phyloP scores from a whole-genome alignment of 495 filamentous ascomycete genomes.

The Annulohypoxylon bovei region DNA sequence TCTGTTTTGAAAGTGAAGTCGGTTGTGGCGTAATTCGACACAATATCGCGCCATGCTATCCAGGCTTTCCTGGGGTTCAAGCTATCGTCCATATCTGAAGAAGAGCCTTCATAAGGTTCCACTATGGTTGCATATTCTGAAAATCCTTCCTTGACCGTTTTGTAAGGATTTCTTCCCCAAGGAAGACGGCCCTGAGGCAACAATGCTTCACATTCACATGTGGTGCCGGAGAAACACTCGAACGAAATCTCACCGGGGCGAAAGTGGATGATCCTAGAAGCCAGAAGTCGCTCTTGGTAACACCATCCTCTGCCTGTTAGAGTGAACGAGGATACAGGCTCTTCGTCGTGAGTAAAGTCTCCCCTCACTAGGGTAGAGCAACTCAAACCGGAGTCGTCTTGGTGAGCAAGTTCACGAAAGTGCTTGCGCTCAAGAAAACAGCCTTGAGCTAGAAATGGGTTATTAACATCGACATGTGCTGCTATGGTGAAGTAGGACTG shows the following conservation, averaged over 20 bases:
- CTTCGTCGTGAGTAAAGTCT: neutral
- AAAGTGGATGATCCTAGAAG: constrained; percentile 5
- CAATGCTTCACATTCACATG: neutral
- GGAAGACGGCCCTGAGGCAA: neutral
- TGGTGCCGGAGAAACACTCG: neutral
- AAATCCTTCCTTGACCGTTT: neutral
- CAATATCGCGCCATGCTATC: neutral
- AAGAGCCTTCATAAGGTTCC: neutral
- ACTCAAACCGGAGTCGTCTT: neutral
- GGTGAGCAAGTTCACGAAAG: neutral
- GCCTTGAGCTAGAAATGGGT: neutral
- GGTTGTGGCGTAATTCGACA: neutral
- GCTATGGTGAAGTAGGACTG: constrained; percentile 9
- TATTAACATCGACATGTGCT: neutral
- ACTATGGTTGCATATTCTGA: neutral
- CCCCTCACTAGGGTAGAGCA: neutral
- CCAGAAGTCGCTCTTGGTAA: constrained; percentile 1
- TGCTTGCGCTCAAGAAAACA: constrained; percentile 2
- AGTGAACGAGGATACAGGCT: neutral
- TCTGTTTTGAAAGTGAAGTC: constrained; percentile 2
- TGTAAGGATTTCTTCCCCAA: neutral
- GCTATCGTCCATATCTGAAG: neutral
- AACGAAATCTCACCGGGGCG: neutral
- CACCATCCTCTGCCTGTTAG: constrained; percentile 3
- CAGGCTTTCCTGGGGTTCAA: neutral